Evolutionary conservation across 2,329 filamentous ascomycete species (phyloP), one percentile per base, ranked within the genome.

Genomic region (Sphaerostilbella broomeana): DNA sequence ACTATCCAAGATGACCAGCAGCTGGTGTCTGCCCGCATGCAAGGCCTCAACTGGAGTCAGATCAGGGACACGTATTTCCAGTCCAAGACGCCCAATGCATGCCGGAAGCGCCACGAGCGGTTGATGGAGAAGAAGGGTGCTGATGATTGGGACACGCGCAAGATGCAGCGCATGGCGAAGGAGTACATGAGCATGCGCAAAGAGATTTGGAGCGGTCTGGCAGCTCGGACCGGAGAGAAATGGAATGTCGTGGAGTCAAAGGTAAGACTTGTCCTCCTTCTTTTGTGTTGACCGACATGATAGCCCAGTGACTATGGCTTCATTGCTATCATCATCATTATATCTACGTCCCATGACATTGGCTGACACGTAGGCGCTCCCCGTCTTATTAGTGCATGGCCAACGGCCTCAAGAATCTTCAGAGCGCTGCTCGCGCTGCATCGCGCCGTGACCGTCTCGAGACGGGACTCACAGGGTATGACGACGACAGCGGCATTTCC

Each of bases 31-130:
- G 84, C 86, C 12, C 77, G 87, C 38, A 76, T 81, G 33, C 77
- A 81, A 53, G 84, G 84, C 17, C 73, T 88, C 58, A 90, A 89
- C 62, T 94, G 87, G 87, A 75, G 77, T 38, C 81, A 86, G 52
- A 92, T 94, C 56, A 81, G 87, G 52, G 70, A 72, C 45, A 76
- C 73, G 46, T 78, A 86, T 62, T 94, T 94, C 58, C 83, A 81
- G 1, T 71, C 64, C 58, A 94, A 94, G 68, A 79, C 77, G 7
- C 68, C 82, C 43, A 92, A 92, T 58, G 88, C 88, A 13, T 94
- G 87, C 64, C 84, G 87, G 48, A 94, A 94, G 66, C 78, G 87
- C 40, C 86, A 94, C 54, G 87, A 94, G 63, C 75, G 87, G 27
- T 67, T 94, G 49, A 81, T 90, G 71, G 84, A 90, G 63, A 78